A percentile compares a stretch with the other conserved stretches of the same genome.
phyloP scores from a whole-genome alignment of 306 rosid species.

The Inga oerstediana region DNA sequence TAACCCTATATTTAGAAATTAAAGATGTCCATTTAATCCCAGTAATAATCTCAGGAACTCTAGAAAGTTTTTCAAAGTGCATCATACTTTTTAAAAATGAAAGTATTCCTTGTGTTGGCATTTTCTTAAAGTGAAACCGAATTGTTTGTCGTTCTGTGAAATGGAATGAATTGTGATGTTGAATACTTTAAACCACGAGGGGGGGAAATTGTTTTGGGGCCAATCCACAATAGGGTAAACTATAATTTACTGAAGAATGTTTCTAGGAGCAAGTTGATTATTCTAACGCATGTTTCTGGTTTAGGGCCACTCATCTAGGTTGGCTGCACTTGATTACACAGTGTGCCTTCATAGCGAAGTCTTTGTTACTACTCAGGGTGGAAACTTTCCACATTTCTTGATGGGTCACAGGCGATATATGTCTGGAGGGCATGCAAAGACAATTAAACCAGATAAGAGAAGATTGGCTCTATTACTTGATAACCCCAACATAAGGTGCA shows the following conservation, averaged over 20 bases:
- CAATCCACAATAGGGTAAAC: background rate
- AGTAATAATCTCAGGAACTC: background rate
- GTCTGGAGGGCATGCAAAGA: conserved; percentile 88
- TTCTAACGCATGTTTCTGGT: conserved; percentile 45
- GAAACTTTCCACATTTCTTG: conserved; percentile 97
- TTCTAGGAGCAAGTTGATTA: conserved; percentile 6
- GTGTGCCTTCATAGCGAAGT: conserved; percentile 95
- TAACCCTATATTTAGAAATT: background rate
- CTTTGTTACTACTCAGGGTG: conserved; percentile 96
- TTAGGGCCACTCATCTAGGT: conserved; percentile 93
- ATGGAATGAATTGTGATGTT: background rate
- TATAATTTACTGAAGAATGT: background rate
- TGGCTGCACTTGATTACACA: conserved; percentile 98
- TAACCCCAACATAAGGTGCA: conserved; percentile 77
- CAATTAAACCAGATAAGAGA: conserved; percentile 93
- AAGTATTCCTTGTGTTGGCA: background rate
- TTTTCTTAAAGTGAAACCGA: background rate
- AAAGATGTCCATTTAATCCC: background rate
- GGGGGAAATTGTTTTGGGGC: background rate
- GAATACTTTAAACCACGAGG: background rate
- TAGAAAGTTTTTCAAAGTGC: background rate
- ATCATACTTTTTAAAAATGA: background rate
- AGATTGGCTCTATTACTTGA: conserved; percentile 74
- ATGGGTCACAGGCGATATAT: conserved; percentile 91
- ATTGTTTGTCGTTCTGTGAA: background rate